Evolutionary conservation across 441 rosid species (phyloP).

Genomic region (Capsella rubella): DNA sequence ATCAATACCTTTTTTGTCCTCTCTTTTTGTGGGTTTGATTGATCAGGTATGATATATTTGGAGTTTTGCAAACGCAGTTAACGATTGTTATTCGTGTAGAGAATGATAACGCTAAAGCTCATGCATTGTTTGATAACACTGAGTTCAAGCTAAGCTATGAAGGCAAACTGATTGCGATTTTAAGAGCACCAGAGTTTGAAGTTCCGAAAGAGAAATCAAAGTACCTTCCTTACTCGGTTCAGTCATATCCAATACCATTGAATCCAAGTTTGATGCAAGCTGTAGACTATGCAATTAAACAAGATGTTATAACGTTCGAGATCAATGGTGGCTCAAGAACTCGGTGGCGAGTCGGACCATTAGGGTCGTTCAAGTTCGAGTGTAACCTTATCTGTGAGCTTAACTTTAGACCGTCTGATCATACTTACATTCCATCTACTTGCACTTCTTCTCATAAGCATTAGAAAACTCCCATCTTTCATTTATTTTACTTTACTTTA

Average conservation of each 20-base stretch:
- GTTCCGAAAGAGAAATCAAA: constrained; percentile 58
- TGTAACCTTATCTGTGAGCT: constrained; percentile 68
- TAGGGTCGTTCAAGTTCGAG: constrained; percentile 66
- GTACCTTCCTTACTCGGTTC: constrained; percentile 54
- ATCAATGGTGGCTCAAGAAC: constrained; percentile 67
- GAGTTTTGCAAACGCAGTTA: constrained; percentile 58
- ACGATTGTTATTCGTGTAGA: constrained; percentile 56
- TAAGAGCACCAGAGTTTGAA: constrained; percentile 56
- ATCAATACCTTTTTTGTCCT: not conserved
- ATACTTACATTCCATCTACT: constrained; percentile 45
- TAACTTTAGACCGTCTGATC: constrained; percentile 59
- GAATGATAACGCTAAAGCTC: constrained; percentile 76
- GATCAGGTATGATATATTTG: constrained; percentile 41
- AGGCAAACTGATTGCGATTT: constrained; percentile 53
- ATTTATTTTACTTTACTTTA: not conserved
- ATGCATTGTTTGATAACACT: constrained; percentile 58
- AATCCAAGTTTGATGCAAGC: constrained; percentile 47
- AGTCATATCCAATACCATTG: constrained; percentile 70
- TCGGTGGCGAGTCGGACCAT: constrained; percentile 72
- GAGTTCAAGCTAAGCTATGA: constrained; percentile 53
- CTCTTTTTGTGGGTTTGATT: not conserved
- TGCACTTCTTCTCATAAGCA: constrained; percentile 73
- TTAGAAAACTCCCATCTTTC: constrained; percentile 20
- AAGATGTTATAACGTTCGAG: constrained; percentile 60
- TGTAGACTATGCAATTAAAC: constrained; percentile 52